A percentile compares a stretch with the other conserved stretches of the same genome.
phyloP scores from a whole-genome alignment of 176 grass and related monocot genomes.

The Oryza coarctata region DNA sequence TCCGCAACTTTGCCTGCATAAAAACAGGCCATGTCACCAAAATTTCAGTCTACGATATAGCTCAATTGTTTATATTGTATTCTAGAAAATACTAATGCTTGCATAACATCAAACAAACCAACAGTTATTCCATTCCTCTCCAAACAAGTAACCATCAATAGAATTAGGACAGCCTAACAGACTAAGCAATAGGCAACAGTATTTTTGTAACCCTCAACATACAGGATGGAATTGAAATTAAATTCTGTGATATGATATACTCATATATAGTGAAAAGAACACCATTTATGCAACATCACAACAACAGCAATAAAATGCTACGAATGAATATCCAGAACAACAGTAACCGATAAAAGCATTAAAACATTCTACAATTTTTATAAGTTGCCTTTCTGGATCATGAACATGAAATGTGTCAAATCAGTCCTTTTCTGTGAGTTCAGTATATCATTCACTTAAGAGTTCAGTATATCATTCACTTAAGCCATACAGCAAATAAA shows the following conservation, averaged over 20 bases:
- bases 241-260: background rate
- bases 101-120: background rate
- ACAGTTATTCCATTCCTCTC: background rate
- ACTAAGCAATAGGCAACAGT: conserved; percentile 9
- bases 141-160: conserved; percentile 20
- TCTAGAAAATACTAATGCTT: conserved; percentile 19
- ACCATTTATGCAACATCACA: background rate
- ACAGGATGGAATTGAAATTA: background rate
- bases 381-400: background rate
- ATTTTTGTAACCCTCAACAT: background rate
- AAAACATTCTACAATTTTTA: background rate
- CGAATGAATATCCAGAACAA: background rate
- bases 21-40: conserved; percentile 13
- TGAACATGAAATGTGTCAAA: background rate
- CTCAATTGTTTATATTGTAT: background rate
- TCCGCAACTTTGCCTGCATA: conserved; percentile 80
- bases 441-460: background rate
- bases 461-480: background rate
- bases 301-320: background rate
- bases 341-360: background rate
- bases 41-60: background rate
- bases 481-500: background rate
- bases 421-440: background rate
- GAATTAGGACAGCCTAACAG: background rate
- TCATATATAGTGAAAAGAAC: background rate